These are phyloP conservation scores for Ogataea allantospora DNA, from an alignment of 805 yeast species.

Conservation along the genomic window DNA sequence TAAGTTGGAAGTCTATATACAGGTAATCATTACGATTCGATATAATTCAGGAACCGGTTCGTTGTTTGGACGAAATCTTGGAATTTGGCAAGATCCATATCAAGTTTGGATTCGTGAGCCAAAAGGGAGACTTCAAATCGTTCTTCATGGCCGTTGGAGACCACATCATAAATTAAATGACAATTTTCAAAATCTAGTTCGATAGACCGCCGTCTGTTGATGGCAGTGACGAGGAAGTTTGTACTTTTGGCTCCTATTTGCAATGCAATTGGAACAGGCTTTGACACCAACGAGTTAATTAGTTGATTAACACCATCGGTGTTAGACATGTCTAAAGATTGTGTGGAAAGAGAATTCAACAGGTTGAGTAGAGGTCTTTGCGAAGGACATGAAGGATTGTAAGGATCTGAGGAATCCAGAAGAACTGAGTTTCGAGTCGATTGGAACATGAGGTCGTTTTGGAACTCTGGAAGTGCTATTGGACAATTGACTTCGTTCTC, in stretches of 20 bases:
- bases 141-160: conserved; percentile 26
- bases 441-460: conserved; percentile 32
- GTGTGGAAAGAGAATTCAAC: conserved; percentile 23
- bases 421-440: conserved; percentile 30
- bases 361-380: conserved; percentile 25
- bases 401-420: conserved; percentile 18
- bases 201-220: conserved; percentile 26
- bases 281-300: conserved; percentile 17
- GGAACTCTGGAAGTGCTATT: conserved; percentile 26
- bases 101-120: conserved; percentile 13
- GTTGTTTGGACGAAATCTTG: conserved; percentile 9
- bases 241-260: conserved; percentile 7
- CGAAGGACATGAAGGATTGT: conserved; percentile 12
- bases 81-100: conserved; percentile 13
- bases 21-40: conserved; percentile 4
- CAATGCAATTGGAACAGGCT: conserved; percentile 16
- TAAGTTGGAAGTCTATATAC: conserved; percentile 3
- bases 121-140: conserved; percentile 27
- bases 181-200: conserved; percentile 29
- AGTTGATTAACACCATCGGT: conserved; percentile 17
- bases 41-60: conserved; percentile 14
- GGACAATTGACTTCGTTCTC: conserved; percentile 30
- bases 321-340: conserved; percentile 22
- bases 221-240: conserved; percentile 23
- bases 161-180: conserved; percentile 29